Percentiles rank a stretch among this genome's conserved stretches.
Evolutionary conservation across 768 basidiomycete genomes (phyloP).

Genomic region (Coprinopsis strossmayeri): DNA sequence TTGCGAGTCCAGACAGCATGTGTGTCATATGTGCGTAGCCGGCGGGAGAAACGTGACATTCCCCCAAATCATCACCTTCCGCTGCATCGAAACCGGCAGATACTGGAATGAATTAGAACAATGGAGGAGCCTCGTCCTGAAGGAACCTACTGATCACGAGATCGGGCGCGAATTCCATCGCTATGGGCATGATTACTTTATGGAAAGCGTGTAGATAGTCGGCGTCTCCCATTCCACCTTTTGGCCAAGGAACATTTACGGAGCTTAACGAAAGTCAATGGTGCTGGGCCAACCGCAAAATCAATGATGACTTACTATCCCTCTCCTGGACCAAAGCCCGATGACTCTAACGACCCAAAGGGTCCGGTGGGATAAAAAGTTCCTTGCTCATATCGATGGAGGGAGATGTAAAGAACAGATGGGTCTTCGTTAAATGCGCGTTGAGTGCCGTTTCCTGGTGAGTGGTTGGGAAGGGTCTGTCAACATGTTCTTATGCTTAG

Average conservation of each 20-base stretch:
- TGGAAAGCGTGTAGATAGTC: constrained; percentile 98
- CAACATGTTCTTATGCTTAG: background rate
- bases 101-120: constrained; percentile 40
- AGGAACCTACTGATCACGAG: constrained; percentile 83
- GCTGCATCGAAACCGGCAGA: constrained; percentile 99
- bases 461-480: constrained; percentile 9
- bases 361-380: constrained; percentile 89
- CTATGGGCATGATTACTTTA: constrained; percentile 93
- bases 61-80: constrained; percentile 84
- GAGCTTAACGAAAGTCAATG: constrained; percentile 50
- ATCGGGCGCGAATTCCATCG: constrained; percentile 93
- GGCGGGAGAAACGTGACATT: constrained; percentile 83
- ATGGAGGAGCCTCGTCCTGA: too few species aligned
- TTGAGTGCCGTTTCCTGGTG: constrained; percentile 91
- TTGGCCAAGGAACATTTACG: constrained; percentile 95
- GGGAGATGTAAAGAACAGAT: constrained; percentile 84
- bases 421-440: constrained; percentile 93
- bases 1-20: constrained; percentile 85
- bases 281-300: too few species aligned
- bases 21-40: constrained; percentile 99
- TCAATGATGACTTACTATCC: constrained; percentile 94
- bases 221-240: constrained; percentile 82
- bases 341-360: constrained; percentile 82
- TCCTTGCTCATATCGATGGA: constrained; percentile 93
- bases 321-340: constrained; percentile 75